phyloP scores from a whole-genome alignment of 2,329 filamentous ascomycete species.

The Celoporthe dispersa region DNA sequence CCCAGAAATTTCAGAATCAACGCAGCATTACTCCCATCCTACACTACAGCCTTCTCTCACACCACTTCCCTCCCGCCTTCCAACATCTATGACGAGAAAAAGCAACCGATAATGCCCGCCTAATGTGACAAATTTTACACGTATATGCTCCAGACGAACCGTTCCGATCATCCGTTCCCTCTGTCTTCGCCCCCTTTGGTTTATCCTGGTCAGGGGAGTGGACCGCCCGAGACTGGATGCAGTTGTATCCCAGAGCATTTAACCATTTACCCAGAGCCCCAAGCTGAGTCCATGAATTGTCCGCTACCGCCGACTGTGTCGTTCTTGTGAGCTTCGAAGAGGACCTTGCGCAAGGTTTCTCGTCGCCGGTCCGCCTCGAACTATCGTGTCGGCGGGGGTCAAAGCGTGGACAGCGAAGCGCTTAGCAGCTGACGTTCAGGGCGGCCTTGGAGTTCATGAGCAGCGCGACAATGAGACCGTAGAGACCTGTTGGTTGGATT shows the following conservation, averaged over 20 bases:
- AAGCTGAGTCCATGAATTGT: constrained; percentile 31
- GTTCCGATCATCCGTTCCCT: constrained; percentile 30
- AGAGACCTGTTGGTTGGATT: constrained; percentile 71
- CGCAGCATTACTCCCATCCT: constrained; percentile 39
- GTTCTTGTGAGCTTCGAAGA: constrained; percentile 31
- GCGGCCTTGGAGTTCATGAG: constrained; percentile 97
- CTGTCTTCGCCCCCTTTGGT: constrained; percentile 26
- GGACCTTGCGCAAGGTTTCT: constrained; percentile 8
- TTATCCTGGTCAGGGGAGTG: constrained; percentile 10
- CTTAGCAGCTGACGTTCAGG: constrained; percentile 66
- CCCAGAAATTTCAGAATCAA: constrained; percentile 31
- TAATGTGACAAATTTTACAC: constrained; percentile 58
- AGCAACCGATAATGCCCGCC: constrained; percentile 40
- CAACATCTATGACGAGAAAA: constrained; percentile 52
- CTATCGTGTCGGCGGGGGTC: constrained; percentile 18
- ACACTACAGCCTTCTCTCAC: constrained; percentile 46
- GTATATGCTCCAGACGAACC: constrained; percentile 39
- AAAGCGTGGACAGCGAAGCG: constrained; percentile 28
- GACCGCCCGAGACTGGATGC: constrained; percentile 22
- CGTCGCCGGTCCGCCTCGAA: constrained; percentile 29
- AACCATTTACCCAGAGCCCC: constrained; percentile 8
- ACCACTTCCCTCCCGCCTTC: constrained; percentile 30
- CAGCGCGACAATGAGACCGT: constrained; percentile 97
- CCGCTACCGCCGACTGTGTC: constrained; percentile 34
- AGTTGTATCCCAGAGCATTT: constrained; percentile 13